Percentiles rank a stretch among this genome's conserved stretches.
Conservation (phyloP, 1,139 yeast genomes). For the Scheffersomyces stambukii region DNA sequence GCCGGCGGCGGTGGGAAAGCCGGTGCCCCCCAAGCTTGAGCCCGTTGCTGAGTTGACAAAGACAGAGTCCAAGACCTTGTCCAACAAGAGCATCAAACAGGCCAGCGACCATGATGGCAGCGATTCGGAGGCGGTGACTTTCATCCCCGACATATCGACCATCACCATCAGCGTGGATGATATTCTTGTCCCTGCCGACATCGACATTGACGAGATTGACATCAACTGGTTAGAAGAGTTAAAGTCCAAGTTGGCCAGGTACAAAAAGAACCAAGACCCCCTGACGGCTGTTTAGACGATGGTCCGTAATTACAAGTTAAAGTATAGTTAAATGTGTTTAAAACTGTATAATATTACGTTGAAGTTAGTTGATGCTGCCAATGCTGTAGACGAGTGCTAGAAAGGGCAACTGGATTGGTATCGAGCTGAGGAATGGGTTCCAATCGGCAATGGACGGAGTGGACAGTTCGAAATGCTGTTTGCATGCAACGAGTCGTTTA, state of each 20-base stretch:
- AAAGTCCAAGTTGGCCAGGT: conserved; percentile 13
- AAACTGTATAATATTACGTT: conserved; percentile 1
- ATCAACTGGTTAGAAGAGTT: conserved; percentile 22
- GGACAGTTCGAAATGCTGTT: too few species aligned
- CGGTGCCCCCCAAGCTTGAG: conserved; percentile 1
- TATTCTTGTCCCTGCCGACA: conserved; percentile 20
- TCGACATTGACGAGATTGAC: conserved; percentile 24
- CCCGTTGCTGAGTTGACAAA: conserved; percentile 5
- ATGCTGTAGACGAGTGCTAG: too few species aligned
- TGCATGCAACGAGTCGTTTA: too few species aligned
- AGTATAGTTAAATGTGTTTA: too few species aligned
- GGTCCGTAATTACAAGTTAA: too few species aligned
- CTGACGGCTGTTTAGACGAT: too few species aligned
- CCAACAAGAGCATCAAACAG: conserved; percentile 3
- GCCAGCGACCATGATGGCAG: conserved; percentile 17
- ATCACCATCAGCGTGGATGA: conserved; percentile 19
- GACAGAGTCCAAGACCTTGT: conserved; percentile 4
- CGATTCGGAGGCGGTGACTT: conserved; percentile 1
- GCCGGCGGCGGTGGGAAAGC: conserved; percentile 18
- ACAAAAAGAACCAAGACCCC: not conserved
- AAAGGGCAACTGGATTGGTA: too few species aligned
- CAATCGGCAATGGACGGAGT: too few species aligned
- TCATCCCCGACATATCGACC: conserved; percentile 2
- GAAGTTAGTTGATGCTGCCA: too few species aligned
- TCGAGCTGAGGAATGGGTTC: too few species aligned